A percentile compares a stretch with the other conserved stretches of the same genome.
Evolutionary conservation across 352 stramenopile genomes (phyloP).

Genomic region (Pythium grandisporangium): DNA sequence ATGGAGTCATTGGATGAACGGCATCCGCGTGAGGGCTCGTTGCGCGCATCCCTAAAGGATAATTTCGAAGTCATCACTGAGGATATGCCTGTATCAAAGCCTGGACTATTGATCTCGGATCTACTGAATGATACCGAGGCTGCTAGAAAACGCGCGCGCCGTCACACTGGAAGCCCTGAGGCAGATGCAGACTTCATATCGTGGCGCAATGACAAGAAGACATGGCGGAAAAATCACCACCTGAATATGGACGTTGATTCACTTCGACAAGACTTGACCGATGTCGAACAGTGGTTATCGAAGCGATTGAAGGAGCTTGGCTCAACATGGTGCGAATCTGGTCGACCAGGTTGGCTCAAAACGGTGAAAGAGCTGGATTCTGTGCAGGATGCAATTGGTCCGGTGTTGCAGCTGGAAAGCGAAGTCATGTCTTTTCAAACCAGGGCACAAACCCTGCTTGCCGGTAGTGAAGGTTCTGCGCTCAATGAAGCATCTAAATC

Average conservation of each 20-base stretch:
- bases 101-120: slow-evolving; percentile 66
- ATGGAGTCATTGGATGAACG: slow-evolving; percentile 44
- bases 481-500: slow-evolving; percentile 1
- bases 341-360: slow-evolving; percentile 37
- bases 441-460: slow-evolving; percentile 13
- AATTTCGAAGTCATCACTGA: slow-evolving; percentile 45
- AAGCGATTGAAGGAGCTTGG: slow-evolving; percentile 53
- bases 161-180: slow-evolving; percentile 1
- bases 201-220: slow-evolving; percentile 53
- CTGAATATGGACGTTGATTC: slow-evolving; percentile 27
- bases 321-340: slow-evolving; percentile 48
- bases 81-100: slow-evolving; percentile 67
- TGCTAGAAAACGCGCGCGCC: slow-evolving; percentile 27
- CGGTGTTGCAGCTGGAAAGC: slow-evolving; percentile 50
- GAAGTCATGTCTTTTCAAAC: slow-evolving; percentile 50
- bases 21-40: slow-evolving; percentile 33
- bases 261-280: slow-evolving; percentile 46
- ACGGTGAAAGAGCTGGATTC: slow-evolving; percentile 22
- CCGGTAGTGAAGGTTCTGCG: neutral
- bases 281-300: slow-evolving; percentile 47
- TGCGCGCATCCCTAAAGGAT: slow-evolving; percentile 42
- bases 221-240: slow-evolving; percentile 39
- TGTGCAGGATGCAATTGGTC: slow-evolving; percentile 23
- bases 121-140: slow-evolving; percentile 43
- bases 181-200: slow-evolving; percentile 23